Evolutionary conservation across 768 basidiomycete species (phyloP).

Genomic region (Amanita pseudoporphyria): DNA sequence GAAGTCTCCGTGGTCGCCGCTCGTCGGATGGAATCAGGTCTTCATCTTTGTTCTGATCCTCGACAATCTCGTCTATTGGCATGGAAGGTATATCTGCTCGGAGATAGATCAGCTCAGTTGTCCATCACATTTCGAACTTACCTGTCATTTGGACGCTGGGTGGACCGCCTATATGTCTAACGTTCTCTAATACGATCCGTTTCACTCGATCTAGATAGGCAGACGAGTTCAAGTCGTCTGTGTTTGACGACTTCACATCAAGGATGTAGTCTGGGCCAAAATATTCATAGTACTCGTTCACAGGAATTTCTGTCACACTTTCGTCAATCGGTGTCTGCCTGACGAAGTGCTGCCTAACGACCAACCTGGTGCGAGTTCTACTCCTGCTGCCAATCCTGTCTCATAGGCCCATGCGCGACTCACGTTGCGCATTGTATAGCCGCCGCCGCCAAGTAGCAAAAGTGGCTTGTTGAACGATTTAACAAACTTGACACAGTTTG

Average conservation of each 20-base stretch:
- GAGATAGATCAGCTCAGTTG: neutral
- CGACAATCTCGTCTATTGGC: conserved; percentile 78
- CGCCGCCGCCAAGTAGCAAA: conserved; percentile 92
- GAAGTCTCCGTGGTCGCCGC: conserved; percentile 63
- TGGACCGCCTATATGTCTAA: conserved; percentile 78
- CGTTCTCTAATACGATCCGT: conserved; percentile 83
- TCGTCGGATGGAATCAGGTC: conserved; percentile 72
- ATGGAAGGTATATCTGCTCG: conserved; percentile 69
- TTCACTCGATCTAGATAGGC: conserved; percentile 93
- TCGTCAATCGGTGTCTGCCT: neutral
- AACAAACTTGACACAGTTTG: conserved; percentile 94
- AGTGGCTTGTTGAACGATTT: conserved; percentile 93
- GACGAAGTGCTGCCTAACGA: neutral
- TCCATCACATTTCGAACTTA: conserved; percentile 21
- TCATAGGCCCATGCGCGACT: conserved; percentile 97
- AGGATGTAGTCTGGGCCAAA: conserved; percentile 97
- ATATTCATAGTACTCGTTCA: conserved; percentile 99
- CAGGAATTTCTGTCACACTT: conserved; percentile 67
- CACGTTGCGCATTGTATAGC: conserved; percentile 98
- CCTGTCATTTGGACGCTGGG: conserved; percentile 91
- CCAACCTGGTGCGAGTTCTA: conserved; percentile 79
- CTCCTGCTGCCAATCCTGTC: conserved; percentile 95
- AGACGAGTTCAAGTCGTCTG: conserved; percentile 89
- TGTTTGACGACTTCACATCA: conserved; percentile 90
- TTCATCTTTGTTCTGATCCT: conserved; percentile 75